Evolutionary conservation across 306 rosid species (phyloP).

Genomic region (Albizia julibrissin): DNA sequence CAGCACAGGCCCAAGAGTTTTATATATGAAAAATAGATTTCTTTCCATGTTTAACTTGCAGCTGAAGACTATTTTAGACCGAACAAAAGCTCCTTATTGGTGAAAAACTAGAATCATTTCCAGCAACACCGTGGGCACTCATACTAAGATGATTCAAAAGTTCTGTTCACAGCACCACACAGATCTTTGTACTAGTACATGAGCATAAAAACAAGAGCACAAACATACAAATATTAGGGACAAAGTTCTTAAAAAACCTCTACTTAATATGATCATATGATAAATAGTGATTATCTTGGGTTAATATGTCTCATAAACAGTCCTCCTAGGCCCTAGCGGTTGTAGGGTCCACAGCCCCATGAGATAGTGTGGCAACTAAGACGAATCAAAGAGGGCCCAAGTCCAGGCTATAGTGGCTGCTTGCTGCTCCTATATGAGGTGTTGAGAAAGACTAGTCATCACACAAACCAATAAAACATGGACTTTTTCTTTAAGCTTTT

Average conservation of each 20-base stretch:
- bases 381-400: not conserved
- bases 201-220: not conserved
- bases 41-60: not conserved
- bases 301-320: not conserved
- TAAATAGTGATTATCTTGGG: not conserved
- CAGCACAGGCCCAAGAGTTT: not conserved
- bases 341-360: not conserved
- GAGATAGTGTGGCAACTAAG: not conserved
- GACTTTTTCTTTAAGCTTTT: conserved; percentile 27
- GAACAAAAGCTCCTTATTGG: not conserved
- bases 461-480: conserved; percentile 39
- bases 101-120: not conserved
- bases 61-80: not conserved
- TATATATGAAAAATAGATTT: not conserved
- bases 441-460: conserved; percentile 26
- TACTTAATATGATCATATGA: not conserved
- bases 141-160: too few species aligned
- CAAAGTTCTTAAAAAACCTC: not conserved
- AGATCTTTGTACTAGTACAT: not conserved
- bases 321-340: too few species aligned
- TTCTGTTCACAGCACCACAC: not conserved
- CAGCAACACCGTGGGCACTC: too few species aligned
- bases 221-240: not conserved
- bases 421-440: not conserved
- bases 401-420: not conserved